phyloP scores from a whole-genome alignment of 129 eudicot species.

The Silybum marianum region DNA sequence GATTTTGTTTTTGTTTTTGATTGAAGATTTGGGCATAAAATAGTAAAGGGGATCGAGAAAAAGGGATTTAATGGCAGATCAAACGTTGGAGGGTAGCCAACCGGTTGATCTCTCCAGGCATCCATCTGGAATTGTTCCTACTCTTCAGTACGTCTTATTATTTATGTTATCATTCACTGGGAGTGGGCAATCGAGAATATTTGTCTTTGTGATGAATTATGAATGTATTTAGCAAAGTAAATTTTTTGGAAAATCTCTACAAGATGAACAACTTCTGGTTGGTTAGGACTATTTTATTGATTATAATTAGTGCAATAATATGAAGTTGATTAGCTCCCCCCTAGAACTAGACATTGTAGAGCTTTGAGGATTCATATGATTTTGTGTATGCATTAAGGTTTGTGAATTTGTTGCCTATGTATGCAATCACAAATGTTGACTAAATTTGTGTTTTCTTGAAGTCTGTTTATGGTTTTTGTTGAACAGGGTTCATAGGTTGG shows the following conservation, averaged over 20 bases:
- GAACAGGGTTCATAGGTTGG: not conserved
- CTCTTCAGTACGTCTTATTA: slow-evolving; percentile 58
- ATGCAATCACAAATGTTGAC: not conserved
- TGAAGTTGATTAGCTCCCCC: not conserved
- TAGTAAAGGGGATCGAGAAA: slow-evolving; percentile 7
- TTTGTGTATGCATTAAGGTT: not conserved
- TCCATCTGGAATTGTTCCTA: slow-evolving; percentile 83
- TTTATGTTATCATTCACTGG: too few relatives aligned
- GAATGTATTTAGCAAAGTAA: slow-evolving; percentile 1
- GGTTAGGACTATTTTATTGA: not conserved
- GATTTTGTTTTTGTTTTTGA: not conserved
- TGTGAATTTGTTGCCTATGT: not conserved
- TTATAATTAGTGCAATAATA: not conserved
- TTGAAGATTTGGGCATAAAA: not conserved
- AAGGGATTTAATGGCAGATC: slow-evolving; percentile 58
- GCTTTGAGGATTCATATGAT: not conserved
- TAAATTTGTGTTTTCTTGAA: too few relatives aligned
- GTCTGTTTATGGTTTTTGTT: too few relatives aligned
- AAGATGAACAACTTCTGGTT: not conserved
- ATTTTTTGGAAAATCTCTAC: not conserved
- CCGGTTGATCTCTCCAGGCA: slow-evolving; percentile 82
- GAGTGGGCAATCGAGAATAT: too few relatives aligned
- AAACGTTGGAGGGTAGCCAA: slow-evolving; percentile 70
- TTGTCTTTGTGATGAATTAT: not conserved
- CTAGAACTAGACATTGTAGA: not conserved